Evolutionary conservation across 768 basidiomycete species (phyloP), one percentile per base, ranked within the genome.

Genomic region (Phylloporus scabripes): DNA sequence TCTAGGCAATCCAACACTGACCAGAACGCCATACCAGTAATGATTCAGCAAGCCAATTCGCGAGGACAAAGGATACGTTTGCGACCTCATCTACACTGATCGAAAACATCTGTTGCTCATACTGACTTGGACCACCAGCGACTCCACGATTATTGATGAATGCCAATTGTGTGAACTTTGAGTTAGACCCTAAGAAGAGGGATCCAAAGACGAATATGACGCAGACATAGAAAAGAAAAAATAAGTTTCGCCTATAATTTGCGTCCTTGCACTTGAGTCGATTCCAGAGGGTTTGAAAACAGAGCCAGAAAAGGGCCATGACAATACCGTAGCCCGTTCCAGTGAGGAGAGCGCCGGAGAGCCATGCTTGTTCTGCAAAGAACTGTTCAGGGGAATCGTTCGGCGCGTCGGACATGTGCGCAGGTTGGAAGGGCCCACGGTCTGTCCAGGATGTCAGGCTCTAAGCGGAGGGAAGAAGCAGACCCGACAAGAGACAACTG

Each of bases 91-190:
- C 65, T 7, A 38, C 49, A 15, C 37, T 33, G 15, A 65, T 60
- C 15, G 65, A 65, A 37, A 67, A 65, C 62, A 62, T 64, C 14
- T 62, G 42, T 1, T 62, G 3, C 17, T 60, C 57, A 7, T 49
- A 62, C 29, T 21, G 45, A 50, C 65, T 53, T 45, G 58, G 60
- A 18, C 64, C 64, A 10, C 63, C 65, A 0, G 64, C 45, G 36
- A 37, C 65, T 11, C 60, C 56, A 2, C 65, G 59, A 31, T 67
- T 10, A 7, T 65, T 55, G 36, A 65, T 59, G 32, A 67, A 65
- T 15, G 64, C 64, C 40, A 67, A 11, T 28, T 65, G 64, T 0
- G 63, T 65, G 43, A 65, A 67, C 31, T 53, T 12, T 2, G 63
- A 60, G 39, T 56, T 67, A 45, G 65, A 65, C 21, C 37, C 54